Conservation (phyloP, 805 yeast species). For the Metschnikowia continentalis region DNA sequence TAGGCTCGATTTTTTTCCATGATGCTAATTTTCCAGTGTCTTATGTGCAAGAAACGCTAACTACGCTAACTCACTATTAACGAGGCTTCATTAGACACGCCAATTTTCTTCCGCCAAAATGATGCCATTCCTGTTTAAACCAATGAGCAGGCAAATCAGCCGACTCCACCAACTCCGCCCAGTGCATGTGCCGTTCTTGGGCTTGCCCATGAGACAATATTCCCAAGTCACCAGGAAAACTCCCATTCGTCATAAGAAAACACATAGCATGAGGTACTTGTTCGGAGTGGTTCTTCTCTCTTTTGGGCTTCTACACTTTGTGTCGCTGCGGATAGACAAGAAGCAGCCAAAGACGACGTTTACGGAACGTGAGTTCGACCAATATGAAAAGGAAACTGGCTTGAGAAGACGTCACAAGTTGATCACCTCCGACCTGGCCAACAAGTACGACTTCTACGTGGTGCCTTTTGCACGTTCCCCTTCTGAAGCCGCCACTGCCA, state of each 20-base stretch:
- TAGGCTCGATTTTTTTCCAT: conserved; percentile 1
- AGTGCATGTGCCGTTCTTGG: neutral
- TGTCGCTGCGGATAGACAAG: conserved; percentile 27
- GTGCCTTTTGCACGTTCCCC: conserved; percentile 29
- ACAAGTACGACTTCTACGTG: conserved; percentile 40
- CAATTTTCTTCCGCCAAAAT: neutral
- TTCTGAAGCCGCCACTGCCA: conserved; percentile 20
- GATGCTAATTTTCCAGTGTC: neutral
- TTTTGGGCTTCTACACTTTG: conserved; percentile 28
- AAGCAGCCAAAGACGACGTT: conserved; percentile 37
- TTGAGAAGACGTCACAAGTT: conserved; percentile 47
- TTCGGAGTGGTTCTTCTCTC: conserved; percentile 33
- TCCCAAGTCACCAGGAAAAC: conserved; percentile 2
- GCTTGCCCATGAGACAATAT: neutral
- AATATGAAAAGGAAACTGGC: conserved; percentile 46
- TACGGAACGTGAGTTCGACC: conserved; percentile 47
- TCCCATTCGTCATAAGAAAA: conserved; percentile 9
- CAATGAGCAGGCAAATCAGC: neutral
- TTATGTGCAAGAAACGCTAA: conserved; percentile 1
- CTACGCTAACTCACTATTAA: neutral
- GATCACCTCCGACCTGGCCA: conserved; percentile 33
- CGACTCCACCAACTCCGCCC: neutral
- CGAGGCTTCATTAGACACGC: neutral
- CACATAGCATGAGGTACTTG: conserved; percentile 35
- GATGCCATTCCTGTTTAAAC: neutral